phyloP scores from a whole-genome alignment of 192 early-diverging fungal genomes.

The Entomortierella parvispora region DNA sequence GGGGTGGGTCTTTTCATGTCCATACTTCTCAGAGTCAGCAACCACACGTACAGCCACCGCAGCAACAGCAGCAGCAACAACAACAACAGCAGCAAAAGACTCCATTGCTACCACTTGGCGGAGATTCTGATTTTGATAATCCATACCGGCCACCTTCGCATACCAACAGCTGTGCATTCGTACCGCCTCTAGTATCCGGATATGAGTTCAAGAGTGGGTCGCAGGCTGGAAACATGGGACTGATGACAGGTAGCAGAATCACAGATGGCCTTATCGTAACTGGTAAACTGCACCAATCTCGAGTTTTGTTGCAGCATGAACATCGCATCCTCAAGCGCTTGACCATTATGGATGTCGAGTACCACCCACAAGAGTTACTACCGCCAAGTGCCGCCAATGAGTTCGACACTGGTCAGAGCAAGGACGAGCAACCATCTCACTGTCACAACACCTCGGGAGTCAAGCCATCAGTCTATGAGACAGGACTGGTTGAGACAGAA shows the following conservation, averaged over 20 bases:
- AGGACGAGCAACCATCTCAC: neutral
- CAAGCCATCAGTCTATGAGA: neutral
- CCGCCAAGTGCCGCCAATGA: neutral
- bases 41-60: neutral
- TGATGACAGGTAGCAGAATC: constrained; percentile 37
- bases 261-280: constrained; percentile 29
- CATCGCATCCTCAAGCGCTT: constrained; percentile 33
- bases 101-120: neutral
- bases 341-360: constrained; percentile 16
- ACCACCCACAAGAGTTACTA: neutral
- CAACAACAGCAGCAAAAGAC: neutral
- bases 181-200: constrained; percentile 26
- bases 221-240: constrained; percentile 38
- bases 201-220: constrained; percentile 39
- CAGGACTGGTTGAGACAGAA: constrained; percentile 27
- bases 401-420: too few relatives aligned
- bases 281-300: constrained; percentile 36
- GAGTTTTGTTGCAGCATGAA: constrained; percentile 37
- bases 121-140: constrained; percentile 10
- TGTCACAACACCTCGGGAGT: neutral
- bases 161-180: constrained; percentile 24
- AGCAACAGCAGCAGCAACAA: neutral
- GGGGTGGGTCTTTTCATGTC: neutral
- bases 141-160: constrained; percentile 36
- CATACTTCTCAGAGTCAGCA: neutral